phyloP scores from a whole-genome alignment of 345 rosid species.

The Populus deltoides region DNA sequence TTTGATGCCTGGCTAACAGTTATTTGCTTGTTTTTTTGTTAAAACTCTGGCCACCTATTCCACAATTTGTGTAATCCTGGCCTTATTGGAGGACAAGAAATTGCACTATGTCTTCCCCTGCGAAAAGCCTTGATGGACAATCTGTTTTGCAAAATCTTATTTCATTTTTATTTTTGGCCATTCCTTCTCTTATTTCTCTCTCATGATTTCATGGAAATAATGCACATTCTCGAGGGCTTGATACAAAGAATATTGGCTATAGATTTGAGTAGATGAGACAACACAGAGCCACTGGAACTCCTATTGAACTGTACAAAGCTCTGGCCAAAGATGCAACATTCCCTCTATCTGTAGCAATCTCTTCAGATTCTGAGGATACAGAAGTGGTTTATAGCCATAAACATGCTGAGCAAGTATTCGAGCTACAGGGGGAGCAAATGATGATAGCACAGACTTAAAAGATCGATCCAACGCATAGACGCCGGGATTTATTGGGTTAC shows the following conservation, averaged over 20 bases:
- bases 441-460: conserved; percentile 76
- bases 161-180: background rate
- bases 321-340: conserved; percentile 77
- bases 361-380: conserved; percentile 44
- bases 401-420: conserved; percentile 80
- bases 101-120: background rate
- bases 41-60: background rate
- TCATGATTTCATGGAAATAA: background rate
- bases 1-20: background rate
- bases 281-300: conserved; percentile 73
- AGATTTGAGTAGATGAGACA: conserved; percentile 57
- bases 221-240: background rate
- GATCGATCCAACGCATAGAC: conserved; percentile 79
- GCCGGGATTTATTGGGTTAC: conserved; percentile 75
- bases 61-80: background rate
- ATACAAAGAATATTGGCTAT: background rate
- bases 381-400: conserved; percentile 68
- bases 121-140: background rate
- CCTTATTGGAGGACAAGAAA: background rate
- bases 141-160: background rate
- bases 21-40: background rate
- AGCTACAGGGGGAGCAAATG: conserved; percentile 84
- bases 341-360: conserved; percentile 59
- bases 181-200: background rate
- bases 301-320: conserved; percentile 74